Evolutionary conservation across 495 filamentous ascomycete genomes (phyloP).

Genomic region (Talaromyces adpressus): DNA sequence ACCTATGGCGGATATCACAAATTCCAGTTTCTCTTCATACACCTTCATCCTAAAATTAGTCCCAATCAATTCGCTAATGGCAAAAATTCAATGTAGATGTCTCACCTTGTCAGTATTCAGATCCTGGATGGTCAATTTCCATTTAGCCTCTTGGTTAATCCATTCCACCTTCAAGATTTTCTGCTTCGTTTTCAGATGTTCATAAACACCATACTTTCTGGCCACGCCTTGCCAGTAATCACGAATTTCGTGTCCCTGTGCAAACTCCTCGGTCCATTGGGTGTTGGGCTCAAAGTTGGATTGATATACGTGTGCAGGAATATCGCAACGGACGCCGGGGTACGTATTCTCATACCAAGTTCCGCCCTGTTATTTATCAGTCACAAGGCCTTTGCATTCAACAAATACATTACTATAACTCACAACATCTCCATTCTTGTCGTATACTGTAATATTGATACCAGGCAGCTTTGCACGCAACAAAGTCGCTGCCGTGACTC

Average conservation of each 20-base stretch:
- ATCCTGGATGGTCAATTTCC: constrained; percentile 40
- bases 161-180: constrained; percentile 47
- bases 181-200: constrained; percentile 42
- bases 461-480: constrained; percentile 44
- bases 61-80: background rate
- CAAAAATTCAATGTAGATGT: background rate
- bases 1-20: constrained; percentile 53
- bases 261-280: constrained; percentile 60
- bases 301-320: constrained; percentile 67
- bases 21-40: constrained; percentile 48
- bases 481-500: constrained; percentile 41
- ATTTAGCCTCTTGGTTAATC: constrained; percentile 43
- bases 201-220: constrained; percentile 53
- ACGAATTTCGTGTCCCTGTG: constrained; percentile 56
- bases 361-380: constrained; percentile 29
- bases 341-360: constrained; percentile 55
- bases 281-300: constrained; percentile 58
- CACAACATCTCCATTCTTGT: constrained; percentile 50
- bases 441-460: constrained; percentile 46
- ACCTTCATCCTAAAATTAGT: constrained; percentile 21
- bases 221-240: constrained; percentile 57
- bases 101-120: constrained; percentile 25
- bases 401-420: constrained; percentile 10
- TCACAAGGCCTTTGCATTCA: too few relatives aligned
- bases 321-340: constrained; percentile 55